Base-by-base conservation (phyloP, 179 eudicot genomes). In the Heliamphora pulchella region DNA sequence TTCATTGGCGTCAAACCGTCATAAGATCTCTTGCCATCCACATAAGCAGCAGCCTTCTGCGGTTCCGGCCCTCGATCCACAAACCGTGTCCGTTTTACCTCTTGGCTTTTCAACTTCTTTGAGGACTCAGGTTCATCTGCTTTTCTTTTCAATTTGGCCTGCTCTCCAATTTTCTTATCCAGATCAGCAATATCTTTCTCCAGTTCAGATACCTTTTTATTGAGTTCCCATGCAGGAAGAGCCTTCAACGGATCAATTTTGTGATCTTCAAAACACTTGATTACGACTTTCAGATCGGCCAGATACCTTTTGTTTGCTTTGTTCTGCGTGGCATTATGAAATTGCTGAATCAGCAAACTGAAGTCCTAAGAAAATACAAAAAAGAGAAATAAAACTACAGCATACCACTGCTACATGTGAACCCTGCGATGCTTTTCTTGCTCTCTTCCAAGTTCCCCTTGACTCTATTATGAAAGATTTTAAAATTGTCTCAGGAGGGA, bases 241-340 rank as follows among this genome's bases (percentile, higher is more conserved):
- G 84, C 61, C 78, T 85, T 81, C 11, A 75, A 79, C 50, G 82
- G 86, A 79, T 88, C 87, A 57, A 86, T 62, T 18, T 85, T 86
- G 85, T 89, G 90, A 61, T 71, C 51, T 78, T 82, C 80, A 75
- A 85, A 79, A 67, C 87, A 86, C 54, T 80, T 81, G n/a, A 81
- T 0, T 64, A 88, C 79, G 50, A 86, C 80, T 84, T 82, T 86
- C 78, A 89, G 82, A 69, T 82, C 88, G 72, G 64, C 75, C 57
- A 89, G 75, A 63, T 86, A 84, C 81, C 77, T 84, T 84, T 68
- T 84, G 80, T 78, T 84, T 54, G 88, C 86, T 48, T 80, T 81
- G 43, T 71, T 76, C 92, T 89, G 88, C 79, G 75, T 44, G 71
- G n/a, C 59, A 78, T 4, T 8, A 80, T 9, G 41, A 71, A 76